Conservation (phyloP, 2,329 filamentous ascomycete species). For the Alternaria infectoria region DNA sequence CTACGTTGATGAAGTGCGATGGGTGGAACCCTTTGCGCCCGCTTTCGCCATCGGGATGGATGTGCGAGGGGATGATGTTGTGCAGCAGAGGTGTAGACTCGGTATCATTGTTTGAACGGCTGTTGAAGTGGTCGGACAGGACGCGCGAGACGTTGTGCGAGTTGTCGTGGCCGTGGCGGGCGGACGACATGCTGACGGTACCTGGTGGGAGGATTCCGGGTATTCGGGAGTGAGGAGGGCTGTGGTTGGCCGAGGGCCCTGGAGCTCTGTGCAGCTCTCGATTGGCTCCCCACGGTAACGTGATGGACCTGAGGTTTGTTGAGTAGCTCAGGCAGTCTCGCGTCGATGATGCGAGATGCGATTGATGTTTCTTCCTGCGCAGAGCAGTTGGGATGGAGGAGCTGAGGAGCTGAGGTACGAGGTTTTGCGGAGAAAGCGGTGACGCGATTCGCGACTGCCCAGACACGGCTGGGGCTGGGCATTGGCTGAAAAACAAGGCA, state of each 20-base stretch:
- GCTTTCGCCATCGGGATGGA: conserved; percentile 67
- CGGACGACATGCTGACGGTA: conserved; percentile 8
- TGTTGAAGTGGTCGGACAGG: conserved; percentile 18
- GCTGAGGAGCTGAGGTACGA: conserved; percentile 2
- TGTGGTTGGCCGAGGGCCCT: background rate
- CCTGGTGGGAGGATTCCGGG: background rate
- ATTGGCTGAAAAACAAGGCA: background rate
- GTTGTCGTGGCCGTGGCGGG: conserved; percentile 14
- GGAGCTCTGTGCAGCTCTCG: background rate
- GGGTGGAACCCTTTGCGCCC: conserved; percentile 70
- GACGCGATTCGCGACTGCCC: conserved; percentile 5
- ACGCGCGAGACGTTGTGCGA: conserved; percentile 12
- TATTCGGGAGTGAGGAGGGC: background rate
- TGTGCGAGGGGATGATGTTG: conserved; percentile 38
- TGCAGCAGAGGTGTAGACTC: conserved; percentile 43
- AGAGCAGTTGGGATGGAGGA: conserved; percentile 3
- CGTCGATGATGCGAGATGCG: background rate
- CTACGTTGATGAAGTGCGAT: conserved; percentile 66
- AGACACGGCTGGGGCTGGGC: conserved; percentile 10
- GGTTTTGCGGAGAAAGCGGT: conserved; percentile 1
- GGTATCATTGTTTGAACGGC: conserved; percentile 13
- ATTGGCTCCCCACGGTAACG: background rate
- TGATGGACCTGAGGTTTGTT: too few relatives aligned
- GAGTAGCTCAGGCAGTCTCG: too few relatives aligned
- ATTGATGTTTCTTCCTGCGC: background rate